phyloP scores from a whole-genome alignment of 163 green algal genomes.

The Chloromonas sp. region DNA sequence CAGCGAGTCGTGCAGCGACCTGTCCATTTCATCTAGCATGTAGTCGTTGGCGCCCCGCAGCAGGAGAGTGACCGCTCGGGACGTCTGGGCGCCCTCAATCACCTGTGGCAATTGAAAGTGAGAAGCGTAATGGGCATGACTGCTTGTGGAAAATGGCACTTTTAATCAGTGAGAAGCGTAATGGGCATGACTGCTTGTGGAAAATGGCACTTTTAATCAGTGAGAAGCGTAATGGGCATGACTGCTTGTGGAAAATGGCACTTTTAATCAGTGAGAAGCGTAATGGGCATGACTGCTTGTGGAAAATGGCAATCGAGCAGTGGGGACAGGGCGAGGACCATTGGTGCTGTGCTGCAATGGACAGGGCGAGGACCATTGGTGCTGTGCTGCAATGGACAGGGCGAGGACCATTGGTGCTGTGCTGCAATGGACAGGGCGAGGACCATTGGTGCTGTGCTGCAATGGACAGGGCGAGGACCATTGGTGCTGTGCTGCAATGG shows the following conservation, averaged over 20 bases:
- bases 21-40: constrained; percentile 98
- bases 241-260: too few relatives aligned
- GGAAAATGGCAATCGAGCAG: too few relatives aligned
- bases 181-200: not conserved
- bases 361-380: not conserved
- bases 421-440: too few relatives aligned
- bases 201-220: too few relatives aligned
- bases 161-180: not conserved
- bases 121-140: not conserved
- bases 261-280: too few relatives aligned
- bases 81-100: constrained; percentile 54
- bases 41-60: constrained; percentile 97
- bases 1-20: constrained; percentile 94
- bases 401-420: too few relatives aligned
- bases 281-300: not conserved
- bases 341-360: not conserved
- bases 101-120: constrained; percentile 20
- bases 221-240: too few relatives aligned
- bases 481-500: too few relatives aligned
- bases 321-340: not conserved
- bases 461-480: too few relatives aligned
- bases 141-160: constrained; percentile 5
- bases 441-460: too few relatives aligned
- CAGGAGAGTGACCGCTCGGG: constrained; percentile 78
- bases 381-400: not conserved